Evolutionary conservation across 768 basidiomycete genomes (phyloP), one percentile per base, ranked within the genome.

Genomic region (Heimioporus sp.): DNA sequence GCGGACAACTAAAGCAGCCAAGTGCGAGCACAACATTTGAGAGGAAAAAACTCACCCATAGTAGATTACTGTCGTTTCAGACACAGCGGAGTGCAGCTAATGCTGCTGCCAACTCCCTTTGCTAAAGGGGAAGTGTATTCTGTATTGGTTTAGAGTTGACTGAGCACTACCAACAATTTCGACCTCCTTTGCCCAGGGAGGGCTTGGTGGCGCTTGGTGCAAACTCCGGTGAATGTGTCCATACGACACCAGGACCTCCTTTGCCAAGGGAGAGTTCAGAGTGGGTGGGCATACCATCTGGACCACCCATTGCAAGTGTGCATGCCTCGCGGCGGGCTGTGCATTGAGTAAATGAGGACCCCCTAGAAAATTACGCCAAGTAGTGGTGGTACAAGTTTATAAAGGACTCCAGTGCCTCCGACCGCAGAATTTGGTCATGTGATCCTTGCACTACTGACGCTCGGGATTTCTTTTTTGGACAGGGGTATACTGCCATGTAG

Each of bases 211-310:
- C 35, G n/a, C 32, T n/a, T 7, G 7, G 7, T 32, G 12, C 32
- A 12, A 12, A 44, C 49, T 50, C 39, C 35, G 28, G 7, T 24
- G 12, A 53, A 43, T 21, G 42, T n/a, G 36, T 53, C 43, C 52
- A 49, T 1, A n/a, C 4, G 35, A 42, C 46, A 21, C 51, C 4
- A 35, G 19, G 15, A 46, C 47, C 46, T 53, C 52, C 52, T 53
- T 53, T 49, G 52, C 42, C 19, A 53, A 43, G 46, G 52, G 46
- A 53, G 35, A 30, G 15, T 46, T 43, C 38, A 19, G 20, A 48
- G 46, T 42, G 8, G 42, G n/a, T 28, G 46, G 41, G 24, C n/a
- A 36, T 43, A n/a, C 52, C 4, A 36, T 53, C 52, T 53, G 43
- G 41, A 32, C 46, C 41, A 10, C 24, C 31, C 0, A 38, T 17